Conservation (phyloP, 768 basidiomycete genomes). For the Leccinellum luteum region DNA sequence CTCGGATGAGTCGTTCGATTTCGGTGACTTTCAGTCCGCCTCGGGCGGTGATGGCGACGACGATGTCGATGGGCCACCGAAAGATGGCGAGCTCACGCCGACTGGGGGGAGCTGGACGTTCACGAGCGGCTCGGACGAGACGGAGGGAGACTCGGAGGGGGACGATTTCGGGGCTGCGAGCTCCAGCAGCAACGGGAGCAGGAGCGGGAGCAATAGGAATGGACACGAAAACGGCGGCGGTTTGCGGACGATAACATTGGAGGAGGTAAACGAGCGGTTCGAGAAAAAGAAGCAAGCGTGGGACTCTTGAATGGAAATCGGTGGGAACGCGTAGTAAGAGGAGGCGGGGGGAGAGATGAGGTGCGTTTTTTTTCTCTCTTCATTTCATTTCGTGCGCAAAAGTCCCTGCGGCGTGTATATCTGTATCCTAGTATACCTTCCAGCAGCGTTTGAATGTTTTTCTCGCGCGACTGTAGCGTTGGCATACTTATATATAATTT, state of each 20-base stretch:
- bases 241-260: conserved; percentile 29
- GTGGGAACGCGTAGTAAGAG: background rate
- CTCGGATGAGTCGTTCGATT: conserved; percentile 70
- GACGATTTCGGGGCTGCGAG: conserved; percentile 28
- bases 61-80: background rate
- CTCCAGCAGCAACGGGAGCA: background rate
- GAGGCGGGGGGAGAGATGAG: background rate
- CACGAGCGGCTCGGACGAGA: conserved; percentile 39
- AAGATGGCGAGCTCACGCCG: conserved; percentile 52
- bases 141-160: conserved; percentile 30
- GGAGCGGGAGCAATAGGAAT: conserved; percentile 5
- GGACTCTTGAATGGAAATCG: conserved; percentile 9
- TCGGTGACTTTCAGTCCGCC: conserved; percentile 71
- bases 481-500: conserved; percentile 11
- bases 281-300: conserved; percentile 16
- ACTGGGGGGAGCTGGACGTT: conserved; percentile 73
- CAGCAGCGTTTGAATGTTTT: conserved; percentile 1
- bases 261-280: conserved; percentile 23
- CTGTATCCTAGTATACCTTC: conserved; percentile 21
- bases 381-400: background rate
- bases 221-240: conserved; percentile 11
- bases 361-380: background rate
- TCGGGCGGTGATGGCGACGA: conserved; percentile 9
- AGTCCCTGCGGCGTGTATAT: background rate
- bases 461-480: conserved; percentile 12